phyloP scores from a whole-genome alignment of 176 grass and related monocot genomes.

The Thalia dealbata region DNA sequence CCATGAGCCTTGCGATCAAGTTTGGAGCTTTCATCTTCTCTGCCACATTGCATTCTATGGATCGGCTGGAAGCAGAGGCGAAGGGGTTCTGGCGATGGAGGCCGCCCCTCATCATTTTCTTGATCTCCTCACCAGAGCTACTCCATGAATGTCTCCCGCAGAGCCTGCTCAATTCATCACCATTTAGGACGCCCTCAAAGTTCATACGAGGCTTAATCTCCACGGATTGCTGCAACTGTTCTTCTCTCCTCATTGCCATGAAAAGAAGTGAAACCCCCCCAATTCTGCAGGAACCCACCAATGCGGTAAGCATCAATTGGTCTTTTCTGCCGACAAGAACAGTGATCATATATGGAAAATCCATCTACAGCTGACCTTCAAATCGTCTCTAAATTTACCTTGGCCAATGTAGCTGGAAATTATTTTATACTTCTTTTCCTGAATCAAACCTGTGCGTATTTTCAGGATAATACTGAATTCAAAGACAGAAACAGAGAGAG shows the following conservation, averaged over 20 bases:
- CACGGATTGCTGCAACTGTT: too few relatives aligned
- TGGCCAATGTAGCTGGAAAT: too few relatives aligned
- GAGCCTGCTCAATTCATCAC: background rate
- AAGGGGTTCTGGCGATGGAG: background rate
- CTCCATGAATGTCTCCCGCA: background rate
- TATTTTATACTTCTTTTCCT: too few relatives aligned
- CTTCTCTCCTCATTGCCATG: background rate
- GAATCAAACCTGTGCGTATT: background rate
- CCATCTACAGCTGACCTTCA: background rate
- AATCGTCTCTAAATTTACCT: too few relatives aligned
- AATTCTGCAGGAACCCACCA: background rate
- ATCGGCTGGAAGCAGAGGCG: background rate
- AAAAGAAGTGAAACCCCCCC: background rate
- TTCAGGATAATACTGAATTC: background rate
- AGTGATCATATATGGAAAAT: background rate
- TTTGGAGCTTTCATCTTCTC: constrained; percentile 1
- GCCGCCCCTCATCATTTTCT: background rate
- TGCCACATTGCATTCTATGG: background rate
- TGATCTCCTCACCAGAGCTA: background rate
- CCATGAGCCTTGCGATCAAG: constrained; percentile 15
- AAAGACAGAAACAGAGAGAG: background rate
- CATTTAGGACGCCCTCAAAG: background rate
- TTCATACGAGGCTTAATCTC: background rate
- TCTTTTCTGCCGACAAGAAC: constrained; percentile 4
- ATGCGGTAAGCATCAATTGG: background rate